Conservation (phyloP, 805 yeast species). For the Starmerella cellae region DNA sequence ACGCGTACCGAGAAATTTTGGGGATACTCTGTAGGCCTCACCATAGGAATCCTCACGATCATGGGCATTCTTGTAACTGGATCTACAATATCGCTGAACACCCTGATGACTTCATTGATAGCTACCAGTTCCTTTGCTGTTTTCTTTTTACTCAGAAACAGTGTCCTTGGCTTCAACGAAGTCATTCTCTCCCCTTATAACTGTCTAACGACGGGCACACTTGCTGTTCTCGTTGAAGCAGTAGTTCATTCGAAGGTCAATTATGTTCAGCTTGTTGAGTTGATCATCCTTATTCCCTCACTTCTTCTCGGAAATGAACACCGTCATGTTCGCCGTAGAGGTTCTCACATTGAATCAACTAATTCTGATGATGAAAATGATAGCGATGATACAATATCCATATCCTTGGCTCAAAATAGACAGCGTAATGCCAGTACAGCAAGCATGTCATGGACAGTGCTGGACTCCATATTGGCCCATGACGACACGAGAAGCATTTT, state of each 20-base stretch:
- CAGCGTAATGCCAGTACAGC: background rate
- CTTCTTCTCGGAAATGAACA: background rate
- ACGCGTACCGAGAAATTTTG: background rate
- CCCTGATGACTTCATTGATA: conserved; percentile 2
- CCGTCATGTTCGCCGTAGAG: background rate
- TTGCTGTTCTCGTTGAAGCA: conserved; percentile 7
- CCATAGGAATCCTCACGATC: background rate
- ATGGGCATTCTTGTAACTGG: background rate
- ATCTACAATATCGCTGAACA: background rate
- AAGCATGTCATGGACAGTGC: conserved; percentile 19
- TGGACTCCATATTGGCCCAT: conserved; percentile 33
- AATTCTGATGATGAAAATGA: background rate
- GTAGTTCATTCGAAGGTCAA: conserved; percentile 3
- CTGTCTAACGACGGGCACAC: conserved; percentile 3
- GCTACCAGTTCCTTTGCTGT: conserved; percentile 8
- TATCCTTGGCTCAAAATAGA: background rate
- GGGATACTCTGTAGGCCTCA: background rate
- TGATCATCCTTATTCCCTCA: conserved; percentile 6
- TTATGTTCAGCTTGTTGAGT: conserved; percentile 1
- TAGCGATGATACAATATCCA: background rate
- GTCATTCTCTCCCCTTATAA: conserved; percentile 5
- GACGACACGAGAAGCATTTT: conserved; percentile 79
- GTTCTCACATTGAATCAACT: background rate
- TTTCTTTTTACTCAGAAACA: conserved; percentile 10
- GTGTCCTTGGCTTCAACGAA: background rate